Conservation (phyloP, 2,329 filamentous ascomycete species). For the Curvularia verruculosa region DNA sequence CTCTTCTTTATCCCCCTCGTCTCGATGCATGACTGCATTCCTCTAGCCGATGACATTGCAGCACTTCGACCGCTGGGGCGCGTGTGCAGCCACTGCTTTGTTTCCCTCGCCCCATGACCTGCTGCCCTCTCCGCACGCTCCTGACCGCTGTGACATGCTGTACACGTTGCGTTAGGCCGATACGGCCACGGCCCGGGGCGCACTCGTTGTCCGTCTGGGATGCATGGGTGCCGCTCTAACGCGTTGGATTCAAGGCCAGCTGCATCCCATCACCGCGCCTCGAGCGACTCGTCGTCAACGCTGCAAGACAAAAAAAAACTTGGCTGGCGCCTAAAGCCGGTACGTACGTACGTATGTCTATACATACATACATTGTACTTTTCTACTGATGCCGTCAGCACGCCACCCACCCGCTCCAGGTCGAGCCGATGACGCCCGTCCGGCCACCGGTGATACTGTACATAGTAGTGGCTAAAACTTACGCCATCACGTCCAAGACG, state of each 20-base stretch:
- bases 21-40: conserved; percentile 21
- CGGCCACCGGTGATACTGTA: conserved; percentile 5
- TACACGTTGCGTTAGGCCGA: conserved; percentile 36
- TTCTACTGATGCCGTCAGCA: conserved; percentile 28
- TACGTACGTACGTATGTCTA: conserved; percentile 3
- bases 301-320: too few relatives aligned
- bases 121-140: conserved; percentile 30
- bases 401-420: conserved; percentile 16
- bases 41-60: conserved; percentile 30
- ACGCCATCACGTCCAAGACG: conserved; percentile 15
- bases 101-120: conserved; percentile 27
- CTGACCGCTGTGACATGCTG: conserved; percentile 36
- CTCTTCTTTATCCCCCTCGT: neutral
- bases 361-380: too few relatives aligned
- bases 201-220: conserved; percentile 29
- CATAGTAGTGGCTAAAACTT: conserved; percentile 22
- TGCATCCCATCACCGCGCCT: conserved; percentile 26
- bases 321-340: conserved; percentile 21
- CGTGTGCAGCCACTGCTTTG: conserved; percentile 19
- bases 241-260: conserved; percentile 30
- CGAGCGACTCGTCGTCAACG: conserved; percentile 15
- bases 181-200: conserved; percentile 46
- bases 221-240: conserved; percentile 27
- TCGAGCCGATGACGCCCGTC: conserved; percentile 8
- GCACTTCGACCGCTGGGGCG: conserved; percentile 8